A percentile compares a stretch with the other conserved stretches of the same genome.
phyloP scores from a whole-genome alignment of 331 rosid genomes.

The Acacia concinna region DNA sequence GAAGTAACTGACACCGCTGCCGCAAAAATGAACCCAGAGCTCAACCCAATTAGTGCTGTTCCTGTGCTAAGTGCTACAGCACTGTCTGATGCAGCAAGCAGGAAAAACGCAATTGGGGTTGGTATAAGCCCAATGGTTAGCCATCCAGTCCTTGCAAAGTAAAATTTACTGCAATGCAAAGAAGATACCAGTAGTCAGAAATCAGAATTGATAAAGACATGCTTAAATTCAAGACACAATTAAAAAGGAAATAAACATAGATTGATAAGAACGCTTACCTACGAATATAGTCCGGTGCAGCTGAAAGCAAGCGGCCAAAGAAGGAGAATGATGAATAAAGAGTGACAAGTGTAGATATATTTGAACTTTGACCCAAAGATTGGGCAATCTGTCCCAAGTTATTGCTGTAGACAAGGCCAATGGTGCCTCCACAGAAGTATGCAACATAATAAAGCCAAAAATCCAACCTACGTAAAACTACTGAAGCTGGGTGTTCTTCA shows the following conservation, averaged over 20 bases:
- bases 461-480: conserved; percentile 60
- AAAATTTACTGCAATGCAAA: conserved; percentile 61
- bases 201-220: conserved; percentile 24
- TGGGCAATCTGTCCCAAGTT: conserved; percentile 96
- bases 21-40: conserved; percentile 94
- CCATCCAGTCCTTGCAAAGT: conserved; percentile 98
- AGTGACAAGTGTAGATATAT: conserved; percentile 63
- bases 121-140: conserved; percentile 77
- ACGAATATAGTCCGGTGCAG: conserved; percentile 83
- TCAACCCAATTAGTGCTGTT: conserved; percentile 79
- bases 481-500: conserved; percentile 71
- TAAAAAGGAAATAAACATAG: not conserved
- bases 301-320: conserved; percentile 95
- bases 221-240: not conserved
- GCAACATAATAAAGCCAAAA: conserved; percentile 88
- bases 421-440: conserved; percentile 92
- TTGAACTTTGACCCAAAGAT: conserved; percentile 64
- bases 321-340: conserved; percentile 90
- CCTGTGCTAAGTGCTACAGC: conserved; percentile 48
- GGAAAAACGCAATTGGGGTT: conserved; percentile 77
- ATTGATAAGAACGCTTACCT: conserved; percentile 47
- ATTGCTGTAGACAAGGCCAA: conserved; percentile 95
- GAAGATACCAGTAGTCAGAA: conserved; percentile 10
- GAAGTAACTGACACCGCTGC: conserved; percentile 94
- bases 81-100: conserved; percentile 67